Conservation (phyloP, 108 stramenopile species). For the Epipyxis sp. region DNA sequence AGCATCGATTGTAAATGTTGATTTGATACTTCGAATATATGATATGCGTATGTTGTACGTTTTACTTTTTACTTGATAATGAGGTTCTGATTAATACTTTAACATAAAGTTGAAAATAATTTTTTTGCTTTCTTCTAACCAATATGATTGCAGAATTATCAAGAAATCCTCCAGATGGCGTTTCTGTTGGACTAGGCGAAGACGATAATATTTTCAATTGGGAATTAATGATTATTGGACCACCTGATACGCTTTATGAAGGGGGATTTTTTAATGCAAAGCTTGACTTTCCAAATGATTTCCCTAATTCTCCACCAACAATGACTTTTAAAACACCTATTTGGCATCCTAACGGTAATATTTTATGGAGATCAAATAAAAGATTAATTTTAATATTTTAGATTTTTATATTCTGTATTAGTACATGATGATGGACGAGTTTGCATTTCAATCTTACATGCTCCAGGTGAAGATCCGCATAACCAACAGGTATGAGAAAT, state of each 20-base stretch:
- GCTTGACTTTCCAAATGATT: conserved; percentile 87
- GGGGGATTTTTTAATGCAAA: conserved; percentile 94
- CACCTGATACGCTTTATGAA: conserved; percentile 68
- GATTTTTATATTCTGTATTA: conserved; percentile 8
- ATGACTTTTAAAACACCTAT: conserved; percentile 90
- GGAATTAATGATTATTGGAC: conserved; percentile 93
- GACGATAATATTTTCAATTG: conserved; percentile 74
- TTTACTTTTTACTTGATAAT: no score
- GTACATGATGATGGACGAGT: conserved; percentile 70
- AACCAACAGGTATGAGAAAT: conserved; percentile 61
- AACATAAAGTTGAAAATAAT: no score
- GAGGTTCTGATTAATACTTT: no score
- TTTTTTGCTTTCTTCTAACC: no score
- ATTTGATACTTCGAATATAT: background rate
- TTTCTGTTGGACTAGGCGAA: conserved; percentile 60
- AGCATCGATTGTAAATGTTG: background rate
- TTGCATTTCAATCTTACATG: conserved; percentile 98
- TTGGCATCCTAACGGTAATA: conserved; percentile 95
- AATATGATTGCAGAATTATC: no score
- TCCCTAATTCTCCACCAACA: conserved; percentile 90
- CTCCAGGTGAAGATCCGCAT: conserved; percentile 88
- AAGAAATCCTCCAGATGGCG: conserved; percentile 62
- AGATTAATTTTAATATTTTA: no score
- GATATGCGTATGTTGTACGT: background rate
- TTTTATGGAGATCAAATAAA: no score